Evolutionary conservation across 2,329 filamentous ascomycete genomes (phyloP).

Genomic region (Alternaria longipes): DNA sequence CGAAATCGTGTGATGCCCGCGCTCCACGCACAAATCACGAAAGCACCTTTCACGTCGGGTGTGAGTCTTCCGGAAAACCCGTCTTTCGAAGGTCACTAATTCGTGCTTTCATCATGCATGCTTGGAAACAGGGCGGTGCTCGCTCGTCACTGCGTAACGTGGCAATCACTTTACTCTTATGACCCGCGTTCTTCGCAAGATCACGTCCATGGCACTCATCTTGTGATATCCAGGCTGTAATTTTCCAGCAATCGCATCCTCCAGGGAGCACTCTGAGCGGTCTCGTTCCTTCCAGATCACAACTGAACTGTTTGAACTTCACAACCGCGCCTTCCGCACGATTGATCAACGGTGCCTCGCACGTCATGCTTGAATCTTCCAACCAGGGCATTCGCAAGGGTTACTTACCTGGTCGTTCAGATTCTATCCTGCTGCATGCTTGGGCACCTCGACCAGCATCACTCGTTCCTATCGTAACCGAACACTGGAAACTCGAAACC

Average conservation of each 20-base stretch:
- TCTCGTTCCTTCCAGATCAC: not conserved
- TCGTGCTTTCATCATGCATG: too few relatives aligned
- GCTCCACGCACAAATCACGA: too few relatives aligned
- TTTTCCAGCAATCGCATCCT: too few relatives aligned
- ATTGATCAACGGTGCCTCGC: not conserved
- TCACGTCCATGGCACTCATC: not conserved
- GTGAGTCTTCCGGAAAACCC: too few relatives aligned
- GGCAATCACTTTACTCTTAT: not conserved
- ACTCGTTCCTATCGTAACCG: not conserved
- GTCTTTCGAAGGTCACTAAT: too few relatives aligned
- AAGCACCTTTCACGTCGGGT: too few relatives aligned
- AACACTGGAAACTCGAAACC: not conserved
- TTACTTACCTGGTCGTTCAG: not conserved
- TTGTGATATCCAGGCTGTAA: too few relatives aligned
- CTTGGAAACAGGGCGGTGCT: too few relatives aligned
- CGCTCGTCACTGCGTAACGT: not conserved
- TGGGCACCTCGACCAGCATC: not conserved
- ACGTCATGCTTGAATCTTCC: not conserved
- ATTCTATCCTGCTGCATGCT: not conserved
- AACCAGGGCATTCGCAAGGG: not conserved
- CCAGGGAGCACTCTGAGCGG: too few relatives aligned
- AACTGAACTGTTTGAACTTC: not conserved
- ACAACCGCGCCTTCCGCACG: not conserved
- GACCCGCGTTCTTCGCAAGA: not conserved
- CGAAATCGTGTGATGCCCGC: not conserved